Base-by-base conservation (phyloP, 1,139 yeast genomes). In the Yamadazyma blattariae region DNA sequence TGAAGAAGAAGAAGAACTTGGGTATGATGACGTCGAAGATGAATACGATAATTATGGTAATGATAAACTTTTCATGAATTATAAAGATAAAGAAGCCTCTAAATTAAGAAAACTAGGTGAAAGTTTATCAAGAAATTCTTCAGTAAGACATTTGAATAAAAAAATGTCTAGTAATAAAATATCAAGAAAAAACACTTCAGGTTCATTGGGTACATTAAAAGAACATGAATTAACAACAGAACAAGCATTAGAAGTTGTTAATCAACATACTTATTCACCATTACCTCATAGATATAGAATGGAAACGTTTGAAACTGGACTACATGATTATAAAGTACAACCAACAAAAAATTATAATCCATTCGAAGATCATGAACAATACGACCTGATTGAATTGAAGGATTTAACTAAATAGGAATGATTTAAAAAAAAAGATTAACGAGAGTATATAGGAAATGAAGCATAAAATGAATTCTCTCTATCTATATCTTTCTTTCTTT, bases 101-200 rank as follows among this genome's bases (percentile, higher is more conserved):
- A 61, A 56, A 35, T 47, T 64, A 35, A 44, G 65, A 27, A 54
- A 47, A 34, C 44, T 64, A 26, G 70, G 71, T 2, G 62, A 59
- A 41, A 48, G 62, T 7, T 46, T 64, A 18, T 58, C 64, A 2
- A 45, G 56, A 34, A 54, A 56, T 28, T 35, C 54, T 4, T 55
- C 64, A 1, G 61, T 59, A 0, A 45, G 63, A 34, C 59, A 52
- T 32, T 41, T 56, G 18, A 48, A 52, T 25, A 39, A 37, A 29
- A 35, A 42, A 29, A 25, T 38, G 7, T 17, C 19, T 5, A 17
- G 19, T 7, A 5, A 5, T 5, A 17, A 17, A 17, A 17, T 17
- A 17, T 26, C 42, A 8, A 32, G 40, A 23, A 36, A 32, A 20
- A 5, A 5, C 5, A 29, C 25, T 22, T 26, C 20, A 4, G 18